Conservation (phyloP, 441 rosid genomes). For the Lepidium campestre region DNA sequence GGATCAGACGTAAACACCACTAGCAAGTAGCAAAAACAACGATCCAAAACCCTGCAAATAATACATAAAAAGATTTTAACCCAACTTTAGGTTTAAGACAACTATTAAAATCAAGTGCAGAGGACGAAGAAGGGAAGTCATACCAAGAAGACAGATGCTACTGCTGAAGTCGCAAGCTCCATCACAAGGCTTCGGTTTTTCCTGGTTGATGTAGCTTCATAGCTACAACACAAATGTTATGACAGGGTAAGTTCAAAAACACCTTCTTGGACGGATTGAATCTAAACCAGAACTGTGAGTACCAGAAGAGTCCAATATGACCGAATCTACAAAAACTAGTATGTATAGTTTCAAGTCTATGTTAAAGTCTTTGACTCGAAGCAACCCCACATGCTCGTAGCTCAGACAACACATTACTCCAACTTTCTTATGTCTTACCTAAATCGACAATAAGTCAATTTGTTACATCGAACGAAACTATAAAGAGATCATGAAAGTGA, state of each 20-base stretch:
- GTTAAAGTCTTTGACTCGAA: neutral
- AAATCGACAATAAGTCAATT: neutral
- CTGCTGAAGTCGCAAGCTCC: slow-evolving; percentile 72
- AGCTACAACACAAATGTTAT: slow-evolving; percentile 36
- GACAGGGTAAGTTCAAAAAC: neutral
- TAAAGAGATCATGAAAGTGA: neutral
- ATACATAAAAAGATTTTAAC: neutral
- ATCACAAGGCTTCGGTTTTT: slow-evolving; percentile 57
- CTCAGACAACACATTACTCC: neutral
- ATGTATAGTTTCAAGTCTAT: neutral
- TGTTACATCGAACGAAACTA: neutral
- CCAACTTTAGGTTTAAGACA: slow-evolving; percentile 1
- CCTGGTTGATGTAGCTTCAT: slow-evolving; percentile 80
- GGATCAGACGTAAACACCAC: slow-evolving; percentile 78
- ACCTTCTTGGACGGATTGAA: neutral
- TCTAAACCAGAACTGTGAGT: neutral
- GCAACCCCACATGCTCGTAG: neutral
- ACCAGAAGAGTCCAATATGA: neutral
- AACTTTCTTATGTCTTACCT: neutral
- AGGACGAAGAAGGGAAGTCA: neutral
- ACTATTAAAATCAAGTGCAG: neutral
- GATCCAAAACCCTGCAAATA: slow-evolving; percentile 86
- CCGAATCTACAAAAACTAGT: neutral
- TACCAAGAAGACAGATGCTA: slow-evolving; percentile 92
- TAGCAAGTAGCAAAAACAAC: slow-evolving; percentile 80